phyloP scores from a whole-genome alignment of 2,329 filamentous ascomycete genomes.

The Dryadomyces quercus-mongolicae region DNA sequence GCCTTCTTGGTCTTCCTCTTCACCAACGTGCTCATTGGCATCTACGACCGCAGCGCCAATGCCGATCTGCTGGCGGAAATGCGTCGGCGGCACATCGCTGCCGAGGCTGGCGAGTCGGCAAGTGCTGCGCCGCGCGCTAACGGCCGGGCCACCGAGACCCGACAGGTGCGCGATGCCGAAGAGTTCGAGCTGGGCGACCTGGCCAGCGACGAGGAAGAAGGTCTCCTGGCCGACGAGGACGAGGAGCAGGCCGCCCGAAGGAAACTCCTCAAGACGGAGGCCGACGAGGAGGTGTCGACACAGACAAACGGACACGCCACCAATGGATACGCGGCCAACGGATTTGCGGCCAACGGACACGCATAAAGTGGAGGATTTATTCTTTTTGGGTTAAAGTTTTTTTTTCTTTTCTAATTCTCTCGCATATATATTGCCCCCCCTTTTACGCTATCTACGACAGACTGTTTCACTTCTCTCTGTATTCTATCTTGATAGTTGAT shows the following conservation, averaged over 20 bases:
- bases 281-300: conserved; percentile 15
- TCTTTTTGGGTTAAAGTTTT: too few species aligned
- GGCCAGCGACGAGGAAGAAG: conserved; percentile 80
- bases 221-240: conserved; percentile 77
- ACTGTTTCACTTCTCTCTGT: too few species aligned
- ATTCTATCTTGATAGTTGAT: too few species aligned
- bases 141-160: conserved; percentile 26
- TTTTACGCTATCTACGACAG: too few species aligned
- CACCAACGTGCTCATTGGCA: conserved; percentile 68
- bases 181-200: conserved; percentile 90
- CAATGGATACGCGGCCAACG: background rate
- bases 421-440: too few species aligned
- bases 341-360: background rate
- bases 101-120: background rate
- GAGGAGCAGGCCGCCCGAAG: conserved; percentile 29
- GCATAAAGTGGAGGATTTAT: background rate
- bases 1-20: conserved; percentile 89
- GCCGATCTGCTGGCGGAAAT: conserved; percentile 14
- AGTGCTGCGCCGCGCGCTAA: conserved; percentile 17
- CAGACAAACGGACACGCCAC: conserved; percentile 13
- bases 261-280: conserved; percentile 20
- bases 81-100: background rate
- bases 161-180: conserved; percentile 64
- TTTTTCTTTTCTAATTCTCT: too few species aligned
- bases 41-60: conserved; percentile 58